Conservation (phyloP, 805 yeast genomes). For the Metschnikowia colocasiae region DNA sequence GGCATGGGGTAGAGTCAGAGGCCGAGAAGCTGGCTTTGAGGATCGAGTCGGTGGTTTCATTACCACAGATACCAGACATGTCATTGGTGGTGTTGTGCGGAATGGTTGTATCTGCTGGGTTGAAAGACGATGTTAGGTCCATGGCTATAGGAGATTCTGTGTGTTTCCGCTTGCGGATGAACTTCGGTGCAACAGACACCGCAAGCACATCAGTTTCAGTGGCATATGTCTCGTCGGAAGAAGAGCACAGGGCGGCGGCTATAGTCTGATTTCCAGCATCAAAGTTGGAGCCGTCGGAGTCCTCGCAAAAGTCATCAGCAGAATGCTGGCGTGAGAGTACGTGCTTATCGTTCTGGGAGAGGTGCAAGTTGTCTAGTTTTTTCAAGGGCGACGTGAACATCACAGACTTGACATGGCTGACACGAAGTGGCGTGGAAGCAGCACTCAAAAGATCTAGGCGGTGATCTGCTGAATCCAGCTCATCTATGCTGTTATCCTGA, state of each 20-base stretch:
- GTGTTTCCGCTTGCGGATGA: constrained; percentile 26
- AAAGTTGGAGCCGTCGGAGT: constrained; percentile 6
- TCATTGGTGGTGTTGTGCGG: constrained; percentile 12
- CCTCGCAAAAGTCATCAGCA: constrained; percentile 6
- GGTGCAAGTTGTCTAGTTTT: constrained; percentile 32
- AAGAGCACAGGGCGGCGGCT: constrained; percentile 15
- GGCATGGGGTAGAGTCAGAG: constrained; percentile 45
- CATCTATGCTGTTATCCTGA: constrained; percentile 8
- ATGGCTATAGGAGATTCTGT: constrained; percentile 25
- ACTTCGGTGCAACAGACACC: constrained; percentile 20
- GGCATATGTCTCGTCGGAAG: constrained; percentile 8
- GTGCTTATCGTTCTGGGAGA: constrained; percentile 5
- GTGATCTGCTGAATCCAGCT: constrained; percentile 5
- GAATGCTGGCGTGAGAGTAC: background rate
- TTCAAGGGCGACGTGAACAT: constrained; percentile 34
- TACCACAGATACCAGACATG: constrained; percentile 19
- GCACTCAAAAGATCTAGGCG: constrained; percentile 19
- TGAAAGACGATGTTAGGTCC: constrained; percentile 23
- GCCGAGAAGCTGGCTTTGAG: constrained; percentile 28
- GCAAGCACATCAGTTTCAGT: constrained; percentile 8
- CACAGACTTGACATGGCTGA: constrained; percentile 13
- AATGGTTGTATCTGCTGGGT: constrained; percentile 6
- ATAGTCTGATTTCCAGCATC: constrained; percentile 29
- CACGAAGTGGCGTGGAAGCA: constrained; percentile 25
- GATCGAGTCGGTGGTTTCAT: constrained; percentile 14